Base-by-base conservation (phyloP, 2,329 filamentous ascomycete genomes). In the Fusarium udum region DNA sequence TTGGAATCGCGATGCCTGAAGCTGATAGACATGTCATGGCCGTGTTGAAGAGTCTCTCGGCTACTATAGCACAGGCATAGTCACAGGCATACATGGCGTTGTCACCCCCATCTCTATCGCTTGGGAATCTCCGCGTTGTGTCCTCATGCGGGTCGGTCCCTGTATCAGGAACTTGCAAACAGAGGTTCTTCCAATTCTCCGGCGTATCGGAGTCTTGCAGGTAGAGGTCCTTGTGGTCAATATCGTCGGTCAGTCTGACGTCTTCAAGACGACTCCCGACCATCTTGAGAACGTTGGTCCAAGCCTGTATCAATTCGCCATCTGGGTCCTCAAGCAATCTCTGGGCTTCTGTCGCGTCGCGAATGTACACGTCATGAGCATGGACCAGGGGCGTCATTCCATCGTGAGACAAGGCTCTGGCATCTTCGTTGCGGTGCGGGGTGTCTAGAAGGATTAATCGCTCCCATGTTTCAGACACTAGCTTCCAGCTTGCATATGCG, bases 211-310 rank as follows among this genome's bases (percentile, higher is more conserved):
- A 15, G 8, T 26, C n/a, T 24, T 45, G 42, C 42, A 13, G 18
- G 42, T 45, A 26, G 16, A 45, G 42, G n/a, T 18, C 4, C 42
- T 45, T 45, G 42, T 1, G 0, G 13, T 45, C n/a, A 18, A 18
- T 4, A 4, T 45, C 1, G n/a, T 26, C 0, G 16, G 3, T 2
- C n/a, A 45, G 3, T 6, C 1, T 45, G n/a, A 45, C 42, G 4
- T 45, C 26, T 45, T 45, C 42, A 9, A 45, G 42, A 26, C n/a
- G 42, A 26, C 7, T 45, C n/a, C 42, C 42, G 4, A 45, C n/a
- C n/a, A 26, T 45, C n/a, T 18, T 26, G 42, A 26, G 42, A 3
- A 18, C 16, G 5, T 45, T 6, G 42, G n/a, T 18, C 42, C n/a
- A 45, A 4, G 42, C 26, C n/a, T 45, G 11, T 45, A 26, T 18